These are phyloP conservation scores for Adansonia rubrostipa DNA, from an alignment of 441 rosid genomes.

Conservation along the genomic window DNA sequence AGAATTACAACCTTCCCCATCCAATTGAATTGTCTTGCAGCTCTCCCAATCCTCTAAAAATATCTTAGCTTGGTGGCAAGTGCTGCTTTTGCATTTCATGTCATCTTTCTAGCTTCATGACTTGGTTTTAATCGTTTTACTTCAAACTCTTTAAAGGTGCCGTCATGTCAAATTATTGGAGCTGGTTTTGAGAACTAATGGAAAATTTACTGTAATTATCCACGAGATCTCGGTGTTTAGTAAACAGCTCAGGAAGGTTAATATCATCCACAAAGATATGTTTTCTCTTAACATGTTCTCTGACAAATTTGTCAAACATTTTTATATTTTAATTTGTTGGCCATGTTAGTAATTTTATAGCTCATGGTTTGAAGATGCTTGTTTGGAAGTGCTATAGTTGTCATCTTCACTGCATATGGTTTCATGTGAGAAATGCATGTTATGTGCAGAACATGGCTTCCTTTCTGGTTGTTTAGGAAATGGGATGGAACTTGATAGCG, in stretches of 20 bases:
- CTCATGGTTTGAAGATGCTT: neutral
- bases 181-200: conserved; percentile 5
- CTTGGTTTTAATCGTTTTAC: neutral
- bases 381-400: neutral
- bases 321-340: neutral
- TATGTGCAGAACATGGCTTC: neutral
- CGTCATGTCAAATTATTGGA: neutral
- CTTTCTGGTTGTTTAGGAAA: neutral
- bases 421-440: neutral
- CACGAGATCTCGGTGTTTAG: neutral
- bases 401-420: neutral
- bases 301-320: neutral
- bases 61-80: neutral
- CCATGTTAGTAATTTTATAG: neutral
- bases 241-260: neutral
- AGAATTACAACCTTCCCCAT: neutral
- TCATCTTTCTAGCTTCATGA: neutral
- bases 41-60: neutral
- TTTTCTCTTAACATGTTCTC: neutral
- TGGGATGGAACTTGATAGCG: neutral
- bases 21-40: neutral
- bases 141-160: neutral
- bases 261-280: neutral
- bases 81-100: neutral
- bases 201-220: neutral